Conservation (phyloP, 257 asterid genomes). For the Anisodus tanguticus region DNA sequence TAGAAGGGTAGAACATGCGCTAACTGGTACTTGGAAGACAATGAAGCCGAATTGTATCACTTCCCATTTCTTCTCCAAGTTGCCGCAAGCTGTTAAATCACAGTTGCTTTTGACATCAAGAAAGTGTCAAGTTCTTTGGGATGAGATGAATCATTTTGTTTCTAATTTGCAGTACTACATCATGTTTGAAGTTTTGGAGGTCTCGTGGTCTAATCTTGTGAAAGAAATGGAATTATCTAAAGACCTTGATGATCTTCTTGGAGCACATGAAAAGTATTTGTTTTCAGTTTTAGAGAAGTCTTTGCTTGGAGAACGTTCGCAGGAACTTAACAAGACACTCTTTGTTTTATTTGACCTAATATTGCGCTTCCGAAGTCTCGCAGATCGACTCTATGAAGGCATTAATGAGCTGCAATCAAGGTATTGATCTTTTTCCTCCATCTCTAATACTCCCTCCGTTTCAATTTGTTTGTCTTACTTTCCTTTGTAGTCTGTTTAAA, state of each 20-base stretch:
- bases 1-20: conserved; percentile 91
- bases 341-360: conserved; percentile 86
- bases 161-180: conserved; percentile 95
- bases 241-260: conserved; percentile 92
- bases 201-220: conserved; percentile 86
- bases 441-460: not conserved
- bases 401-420: conserved; percentile 88
- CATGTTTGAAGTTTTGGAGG: conserved; percentile 98
- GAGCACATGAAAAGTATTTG: conserved; percentile 91
- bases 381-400: conserved; percentile 95
- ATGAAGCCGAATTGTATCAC: conserved; percentile 98
- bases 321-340: conserved; percentile 72
- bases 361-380: conserved; percentile 79
- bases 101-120: conserved; percentile 85
- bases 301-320: conserved; percentile 91
- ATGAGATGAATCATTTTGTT: conserved; percentile 96
- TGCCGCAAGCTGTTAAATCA: conserved; percentile 74
- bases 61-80: conserved; percentile 69
- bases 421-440: conserved; percentile 45
- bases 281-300: conserved; percentile 87
- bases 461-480: too few species aligned
- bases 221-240: conserved; percentile 89
- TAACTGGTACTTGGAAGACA: conserved; percentile 90
- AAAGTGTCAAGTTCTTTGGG: conserved; percentile 99
- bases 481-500: too few species aligned